Evolutionary conservation across 805 yeast species (phyloP).

Genomic region (Teunomyces lycoperdinae): DNA sequence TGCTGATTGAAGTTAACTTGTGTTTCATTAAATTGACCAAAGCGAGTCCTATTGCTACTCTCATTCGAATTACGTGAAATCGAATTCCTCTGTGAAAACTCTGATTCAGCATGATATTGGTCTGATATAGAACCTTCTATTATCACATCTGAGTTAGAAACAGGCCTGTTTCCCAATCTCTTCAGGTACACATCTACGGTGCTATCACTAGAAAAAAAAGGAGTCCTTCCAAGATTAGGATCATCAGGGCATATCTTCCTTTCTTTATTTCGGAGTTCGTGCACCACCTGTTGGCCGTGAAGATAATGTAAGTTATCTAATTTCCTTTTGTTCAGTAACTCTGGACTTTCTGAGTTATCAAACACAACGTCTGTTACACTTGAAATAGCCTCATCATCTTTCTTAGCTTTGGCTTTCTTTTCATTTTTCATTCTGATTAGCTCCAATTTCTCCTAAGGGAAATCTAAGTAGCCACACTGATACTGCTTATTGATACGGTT

Average conservation of each 20-base stretch:
- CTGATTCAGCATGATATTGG: slow-evolving; percentile 1
- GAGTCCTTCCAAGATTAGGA: background rate
- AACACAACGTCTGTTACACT: background rate
- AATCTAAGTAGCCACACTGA: slow-evolving; percentile 43
- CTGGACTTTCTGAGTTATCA: background rate
- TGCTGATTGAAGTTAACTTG: slow-evolving; percentile 2
- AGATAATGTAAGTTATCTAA: background rate
- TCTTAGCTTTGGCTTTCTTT: slow-evolving; percentile 9
- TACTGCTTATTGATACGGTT: slow-evolving; percentile 37
- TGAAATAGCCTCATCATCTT: background rate
- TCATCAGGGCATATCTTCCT: background rate
- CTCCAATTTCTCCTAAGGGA: slow-evolving; percentile 35
- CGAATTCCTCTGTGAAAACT: background rate
- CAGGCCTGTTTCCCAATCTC: background rate
- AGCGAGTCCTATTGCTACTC: background rate
- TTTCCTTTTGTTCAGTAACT: background rate
- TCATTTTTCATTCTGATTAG: slow-evolving; percentile 34
- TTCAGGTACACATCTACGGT: too few relatives aligned
- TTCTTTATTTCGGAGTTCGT: background rate
- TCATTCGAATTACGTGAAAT: slow-evolving; percentile 3
- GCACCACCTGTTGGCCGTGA: background rate
- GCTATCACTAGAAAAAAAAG: background rate
- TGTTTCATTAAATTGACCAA: background rate
- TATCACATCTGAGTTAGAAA: background rate
- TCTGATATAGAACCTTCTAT: background rate